A percentile compares a stretch with the other conserved stretches of the same genome.
These are phyloP conservation scores for Botryosphaeria dothidea DNA, from an alignment of 2,329 filamentous ascomycete genomes.

Conservation along the genomic window DNA sequence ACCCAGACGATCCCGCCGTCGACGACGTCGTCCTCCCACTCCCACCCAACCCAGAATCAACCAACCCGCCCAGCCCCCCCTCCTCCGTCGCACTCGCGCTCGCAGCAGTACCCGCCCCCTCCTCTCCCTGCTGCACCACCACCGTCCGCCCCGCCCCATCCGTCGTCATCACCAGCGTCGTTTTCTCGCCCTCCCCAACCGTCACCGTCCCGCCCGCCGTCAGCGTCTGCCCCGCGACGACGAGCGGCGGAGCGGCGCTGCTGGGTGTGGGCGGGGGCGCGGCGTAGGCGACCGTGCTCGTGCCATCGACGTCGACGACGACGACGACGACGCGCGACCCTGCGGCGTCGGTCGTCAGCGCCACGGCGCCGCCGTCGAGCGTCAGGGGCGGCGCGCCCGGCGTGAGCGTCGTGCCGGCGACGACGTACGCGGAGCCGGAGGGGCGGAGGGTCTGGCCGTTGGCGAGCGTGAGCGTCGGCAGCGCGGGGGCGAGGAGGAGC, in stretches of 20 bases:
- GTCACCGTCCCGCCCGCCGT: not conserved
- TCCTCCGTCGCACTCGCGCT: not conserved
- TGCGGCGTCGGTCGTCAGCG: not conserved
- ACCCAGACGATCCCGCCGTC: not conserved
- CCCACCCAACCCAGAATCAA: not conserved
- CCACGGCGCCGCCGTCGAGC: not conserved
- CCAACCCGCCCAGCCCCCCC: not conserved
- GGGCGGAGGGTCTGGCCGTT: not conserved
- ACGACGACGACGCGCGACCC: not conserved
- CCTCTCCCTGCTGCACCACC: not conserved
- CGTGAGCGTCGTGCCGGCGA: not conserved
- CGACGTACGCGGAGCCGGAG: not conserved
- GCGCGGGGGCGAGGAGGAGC: not conserved
- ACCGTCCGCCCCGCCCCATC: not conserved
- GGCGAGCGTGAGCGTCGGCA: not conserved
- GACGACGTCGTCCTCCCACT: not conserved
- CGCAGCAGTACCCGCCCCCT: not conserved
- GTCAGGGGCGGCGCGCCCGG: not conserved
- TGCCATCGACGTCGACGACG: not conserved
- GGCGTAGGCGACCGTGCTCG: not conserved
- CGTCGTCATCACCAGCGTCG: not conserved
- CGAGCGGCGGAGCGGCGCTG: not conserved
- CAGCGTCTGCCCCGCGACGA: not conserved
- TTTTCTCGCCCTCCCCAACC: not conserved
- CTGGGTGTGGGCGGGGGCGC: not conserved